These are phyloP conservation scores for Candida pseudoglaebosa DNA, from an alignment of 805 yeast genomes.

Conservation along the genomic window DNA sequence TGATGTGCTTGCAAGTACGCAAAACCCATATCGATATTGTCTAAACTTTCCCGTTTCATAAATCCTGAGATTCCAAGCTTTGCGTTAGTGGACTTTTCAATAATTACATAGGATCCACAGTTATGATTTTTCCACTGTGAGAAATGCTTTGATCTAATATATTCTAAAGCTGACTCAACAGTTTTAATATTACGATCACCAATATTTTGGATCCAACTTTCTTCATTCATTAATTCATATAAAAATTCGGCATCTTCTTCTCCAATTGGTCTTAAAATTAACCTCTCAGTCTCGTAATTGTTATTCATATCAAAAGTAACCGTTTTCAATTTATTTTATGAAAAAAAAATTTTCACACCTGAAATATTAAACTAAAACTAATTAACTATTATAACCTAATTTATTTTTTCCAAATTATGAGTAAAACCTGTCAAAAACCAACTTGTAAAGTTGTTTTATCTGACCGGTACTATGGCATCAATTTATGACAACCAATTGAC, in stretches of 20 bases:
- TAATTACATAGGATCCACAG: conserved; percentile 1
- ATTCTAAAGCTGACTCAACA: not conserved
- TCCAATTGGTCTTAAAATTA: not conserved
- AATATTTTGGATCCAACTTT: conserved; percentile 2
- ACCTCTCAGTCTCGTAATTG: conserved; percentile 1
- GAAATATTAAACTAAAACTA: too few species aligned
- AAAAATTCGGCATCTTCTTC: conserved; percentile 1
- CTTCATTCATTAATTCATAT: conserved; percentile 1
- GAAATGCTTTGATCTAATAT: not conserved
- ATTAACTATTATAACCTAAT: too few species aligned
- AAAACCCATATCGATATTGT: conserved; percentile 2
- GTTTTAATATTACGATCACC: conserved; percentile 2
- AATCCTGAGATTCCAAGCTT: conserved; percentile 1
- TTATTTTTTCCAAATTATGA: too few species aligned
- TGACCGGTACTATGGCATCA: too few species aligned
- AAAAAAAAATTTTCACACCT: too few species aligned
- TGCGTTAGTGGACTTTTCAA: not conserved
- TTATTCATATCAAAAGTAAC: conserved; percentile 1
- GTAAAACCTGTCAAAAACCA: too few species aligned
- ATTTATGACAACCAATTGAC: too few species aligned
- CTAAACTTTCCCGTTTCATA: not conserved
- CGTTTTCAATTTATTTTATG: too few species aligned
- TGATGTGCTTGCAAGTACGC: not conserved
- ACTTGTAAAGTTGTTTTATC: too few species aligned
- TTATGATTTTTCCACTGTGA: not conserved